These are phyloP conservation scores for Cephalotrichum gorgonifer DNA, from an alignment of 2,329 filamentous ascomycete genomes.

Conservation along the genomic window DNA sequence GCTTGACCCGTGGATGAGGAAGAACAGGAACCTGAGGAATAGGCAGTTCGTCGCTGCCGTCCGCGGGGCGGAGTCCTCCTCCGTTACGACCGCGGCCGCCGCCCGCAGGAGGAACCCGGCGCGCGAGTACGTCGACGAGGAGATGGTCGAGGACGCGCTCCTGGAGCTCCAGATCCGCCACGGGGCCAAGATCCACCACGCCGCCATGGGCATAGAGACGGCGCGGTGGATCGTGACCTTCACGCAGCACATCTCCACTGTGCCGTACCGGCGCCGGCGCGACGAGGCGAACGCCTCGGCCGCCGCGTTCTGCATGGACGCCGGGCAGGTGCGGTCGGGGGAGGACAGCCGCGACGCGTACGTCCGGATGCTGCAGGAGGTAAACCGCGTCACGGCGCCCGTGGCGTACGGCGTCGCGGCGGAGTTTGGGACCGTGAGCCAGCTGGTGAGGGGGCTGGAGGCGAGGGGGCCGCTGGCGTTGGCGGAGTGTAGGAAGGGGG, in stretches of 20 bases:
- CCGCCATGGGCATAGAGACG: conserved; percentile 47
- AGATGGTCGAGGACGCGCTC: conserved; percentile 59
- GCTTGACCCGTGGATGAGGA: conserved; percentile 53
- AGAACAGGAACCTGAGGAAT: conserved; percentile 58
- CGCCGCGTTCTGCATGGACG: conserved; percentile 68
- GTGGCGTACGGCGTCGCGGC: conserved; percentile 60
- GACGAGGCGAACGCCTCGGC: conserved; percentile 37
- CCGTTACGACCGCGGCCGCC: conserved; percentile 11
- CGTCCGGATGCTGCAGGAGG: conserved; percentile 65
- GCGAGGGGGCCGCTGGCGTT: conserved; percentile 47
- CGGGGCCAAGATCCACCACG: conserved; percentile 60
- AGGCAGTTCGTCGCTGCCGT: conserved; percentile 58
- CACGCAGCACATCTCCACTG: conserved; percentile 68
- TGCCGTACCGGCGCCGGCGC: conserved; percentile 54
- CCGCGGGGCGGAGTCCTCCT: conserved; percentile 31
- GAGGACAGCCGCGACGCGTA: conserved; percentile 58
- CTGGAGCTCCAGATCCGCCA: conserved; percentile 61
- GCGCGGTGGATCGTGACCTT: conserved; percentile 64
- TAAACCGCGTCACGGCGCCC: conserved; percentile 59
- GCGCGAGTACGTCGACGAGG: conserved; percentile 51
- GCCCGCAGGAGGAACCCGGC: conserved; percentile 21
- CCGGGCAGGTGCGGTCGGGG: conserved; percentile 63
- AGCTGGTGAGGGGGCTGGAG: conserved; percentile 50
- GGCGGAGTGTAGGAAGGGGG: conserved; percentile 48
- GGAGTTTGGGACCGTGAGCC: conserved; percentile 46